phyloP scores from a whole-genome alignment of 805 yeast species.

The Candida broadrunensis region DNA sequence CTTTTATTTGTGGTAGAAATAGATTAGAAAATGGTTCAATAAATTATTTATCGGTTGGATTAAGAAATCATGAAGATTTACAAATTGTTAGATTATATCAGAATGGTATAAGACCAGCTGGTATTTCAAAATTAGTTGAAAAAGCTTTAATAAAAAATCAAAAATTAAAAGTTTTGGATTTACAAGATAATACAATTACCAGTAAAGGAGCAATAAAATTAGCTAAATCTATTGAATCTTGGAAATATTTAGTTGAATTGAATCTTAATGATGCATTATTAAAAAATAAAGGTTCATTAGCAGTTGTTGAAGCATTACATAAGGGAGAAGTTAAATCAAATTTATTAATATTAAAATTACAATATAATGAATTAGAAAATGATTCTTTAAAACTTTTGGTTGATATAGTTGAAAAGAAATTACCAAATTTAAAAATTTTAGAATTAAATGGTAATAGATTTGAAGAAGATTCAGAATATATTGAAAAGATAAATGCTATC shows the following conservation, averaged over 20 bases:
- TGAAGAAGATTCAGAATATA: slow-evolving; percentile 76
- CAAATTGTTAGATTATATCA: slow-evolving; percentile 81
- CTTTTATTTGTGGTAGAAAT: slow-evolving; percentile 95
- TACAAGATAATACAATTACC: slow-evolving; percentile 96
- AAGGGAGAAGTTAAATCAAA: slow-evolving; percentile 32
- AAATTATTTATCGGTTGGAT: slow-evolving; percentile 77
- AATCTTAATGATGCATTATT: slow-evolving; percentile 87
- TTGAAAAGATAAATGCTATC: slow-evolving; percentile 57
- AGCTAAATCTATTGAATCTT: slow-evolving; percentile 46
- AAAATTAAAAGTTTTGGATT: slow-evolving; percentile 66
- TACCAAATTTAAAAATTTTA: slow-evolving; percentile 60
- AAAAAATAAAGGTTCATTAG: slow-evolving; percentile 71
- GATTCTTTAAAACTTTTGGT: slow-evolving; percentile 60
- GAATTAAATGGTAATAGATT: slow-evolving; percentile 94
- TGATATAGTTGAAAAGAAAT: slow-evolving; percentile 47
- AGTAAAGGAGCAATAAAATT: slow-evolving; percentile 56
- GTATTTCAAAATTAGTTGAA: slow-evolving; percentile 69
- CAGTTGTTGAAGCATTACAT: slow-evolving; percentile 47
- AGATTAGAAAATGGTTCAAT: slow-evolving; percentile 95
- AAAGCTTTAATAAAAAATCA: slow-evolving; percentile 68
- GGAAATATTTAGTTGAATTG: slow-evolving; percentile 72
- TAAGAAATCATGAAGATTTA: slow-evolving; percentile 74
- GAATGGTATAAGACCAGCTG: slow-evolving; percentile 95
- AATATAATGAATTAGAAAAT: slow-evolving; percentile 81
- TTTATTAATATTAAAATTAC: slow-evolving; percentile 65